Conservation (phyloP, 2,329 filamentous ascomycete genomes). For the Teratosphaeria nubilosa region DNA sequence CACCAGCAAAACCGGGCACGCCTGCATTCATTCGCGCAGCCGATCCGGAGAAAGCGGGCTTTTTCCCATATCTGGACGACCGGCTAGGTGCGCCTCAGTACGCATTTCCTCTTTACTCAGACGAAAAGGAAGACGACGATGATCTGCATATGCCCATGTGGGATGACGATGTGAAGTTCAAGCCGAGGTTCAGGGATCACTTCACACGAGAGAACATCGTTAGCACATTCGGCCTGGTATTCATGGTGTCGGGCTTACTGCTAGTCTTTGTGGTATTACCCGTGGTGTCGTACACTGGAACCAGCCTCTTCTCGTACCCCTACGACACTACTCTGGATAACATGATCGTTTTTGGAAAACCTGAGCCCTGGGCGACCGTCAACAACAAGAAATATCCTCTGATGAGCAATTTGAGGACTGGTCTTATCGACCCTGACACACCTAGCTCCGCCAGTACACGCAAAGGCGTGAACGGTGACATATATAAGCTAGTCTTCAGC, state of each 20-base stretch:
- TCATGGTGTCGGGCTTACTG: slow-evolving; percentile 39
- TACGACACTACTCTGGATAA: slow-evolving; percentile 32
- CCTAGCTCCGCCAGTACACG: slow-evolving; percentile 36
- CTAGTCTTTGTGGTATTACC: slow-evolving; percentile 43
- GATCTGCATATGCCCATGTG: slow-evolving; percentile 44
- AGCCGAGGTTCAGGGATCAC: slow-evolving; percentile 34
- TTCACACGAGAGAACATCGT: slow-evolving; percentile 34
- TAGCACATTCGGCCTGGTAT: slow-evolving; percentile 32
- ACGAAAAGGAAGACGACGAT: slow-evolving; percentile 45
- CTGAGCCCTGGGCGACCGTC: slow-evolving; percentile 35
- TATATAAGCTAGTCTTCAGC: slow-evolving; percentile 43
- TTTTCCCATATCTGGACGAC: slow-evolving; percentile 38
- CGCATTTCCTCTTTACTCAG: slow-evolving; percentile 37
- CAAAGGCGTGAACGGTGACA: slow-evolving; percentile 36
- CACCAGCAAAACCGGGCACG: slow-evolving; percentile 10
- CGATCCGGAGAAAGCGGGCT: slow-evolving; percentile 25
- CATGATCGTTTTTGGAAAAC: slow-evolving; percentile 23
- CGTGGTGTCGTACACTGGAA: slow-evolving; percentile 36
- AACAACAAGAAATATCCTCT: slow-evolving; percentile 39
- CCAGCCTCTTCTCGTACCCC: slow-evolving; percentile 29
- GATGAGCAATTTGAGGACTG: slow-evolving; percentile 37
- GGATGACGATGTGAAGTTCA: slow-evolving; percentile 38
- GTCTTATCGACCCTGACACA: slow-evolving; percentile 44
- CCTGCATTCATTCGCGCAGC: slow-evolving; percentile 20
- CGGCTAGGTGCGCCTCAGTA: slow-evolving; percentile 35